These are phyloP conservation scores for Phaeosphaeriaceae sp. DNA, from an alignment of 2,329 filamentous ascomycete genomes.

Conservation along the genomic window DNA sequence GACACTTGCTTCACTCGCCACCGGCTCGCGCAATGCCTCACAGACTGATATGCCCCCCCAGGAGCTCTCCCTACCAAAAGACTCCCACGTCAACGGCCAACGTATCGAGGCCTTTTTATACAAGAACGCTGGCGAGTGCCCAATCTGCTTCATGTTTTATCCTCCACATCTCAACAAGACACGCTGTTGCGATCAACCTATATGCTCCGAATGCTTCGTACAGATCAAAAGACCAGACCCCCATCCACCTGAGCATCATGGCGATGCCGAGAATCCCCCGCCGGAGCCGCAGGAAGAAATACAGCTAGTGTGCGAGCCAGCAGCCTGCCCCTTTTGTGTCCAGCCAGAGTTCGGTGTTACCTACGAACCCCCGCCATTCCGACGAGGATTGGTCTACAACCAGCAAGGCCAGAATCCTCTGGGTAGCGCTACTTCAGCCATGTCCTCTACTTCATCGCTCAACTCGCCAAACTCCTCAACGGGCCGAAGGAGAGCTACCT, in stretches of 20 bases:
- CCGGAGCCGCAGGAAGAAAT: constrained; percentile 59
- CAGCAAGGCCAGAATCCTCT: constrained; percentile 60
- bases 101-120: constrained; percentile 92
- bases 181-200: constrained; percentile 91
- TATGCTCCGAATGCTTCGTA: constrained; percentile 98
- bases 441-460: constrained; percentile 86
- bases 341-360: constrained; percentile 96
- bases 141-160: constrained; percentile 96
- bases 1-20: constrained; percentile 82
- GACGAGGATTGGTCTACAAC: constrained; percentile 78
- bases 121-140: constrained; percentile 88
- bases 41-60: constrained; percentile 75
- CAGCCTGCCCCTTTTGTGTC: constrained; percentile 92
- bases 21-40: constrained; percentile 74
- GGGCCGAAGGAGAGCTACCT: constrained; percentile 65
- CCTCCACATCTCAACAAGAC: constrained; percentile 94
- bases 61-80: constrained; percentile 79
- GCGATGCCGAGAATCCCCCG: constrained; percentile 48
- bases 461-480: constrained; percentile 60
- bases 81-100: constrained; percentile 93
- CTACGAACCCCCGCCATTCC: constrained; percentile 87
- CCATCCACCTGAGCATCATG: constrained; percentile 80
- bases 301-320: constrained; percentile 86
- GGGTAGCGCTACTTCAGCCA: constrained; percentile 68
- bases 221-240: constrained; percentile 96